Percentiles rank a stretch among this genome's conserved stretches.
Evolutionary conservation across 352 stramenopile genomes (phyloP).

Genomic region (Pythium volutum): DNA sequence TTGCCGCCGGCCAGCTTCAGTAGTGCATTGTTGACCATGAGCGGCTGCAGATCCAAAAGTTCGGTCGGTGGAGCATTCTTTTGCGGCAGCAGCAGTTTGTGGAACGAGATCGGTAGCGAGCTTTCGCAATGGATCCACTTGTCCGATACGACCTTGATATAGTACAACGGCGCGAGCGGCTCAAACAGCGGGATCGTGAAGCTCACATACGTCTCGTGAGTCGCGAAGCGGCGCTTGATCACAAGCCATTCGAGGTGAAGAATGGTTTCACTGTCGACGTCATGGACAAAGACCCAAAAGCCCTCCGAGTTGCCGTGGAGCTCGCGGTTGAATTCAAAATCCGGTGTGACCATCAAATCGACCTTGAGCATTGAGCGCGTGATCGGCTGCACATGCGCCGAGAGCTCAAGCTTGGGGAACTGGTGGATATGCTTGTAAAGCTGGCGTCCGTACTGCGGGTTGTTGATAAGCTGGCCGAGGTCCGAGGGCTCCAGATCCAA

Average conservation of each 20-base stretch:
- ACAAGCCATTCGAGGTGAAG: constrained; percentile 98
- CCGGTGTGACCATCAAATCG: constrained; percentile 94
- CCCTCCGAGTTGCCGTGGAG: constrained; percentile 95
- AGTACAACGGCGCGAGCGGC: constrained; percentile 97
- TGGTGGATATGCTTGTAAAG: constrained; percentile 98
- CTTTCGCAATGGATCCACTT: constrained; percentile 98
- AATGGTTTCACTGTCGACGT: constrained; percentile 98
- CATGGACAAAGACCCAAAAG: constrained; percentile 98
- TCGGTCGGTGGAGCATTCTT: constrained; percentile 98
- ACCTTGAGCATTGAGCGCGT: constrained; percentile 96
- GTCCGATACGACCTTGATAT: constrained; percentile 97
- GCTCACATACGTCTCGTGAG: constrained; percentile 79
- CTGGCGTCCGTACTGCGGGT: constrained; percentile 97
- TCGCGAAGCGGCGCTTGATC: constrained; percentile 87
- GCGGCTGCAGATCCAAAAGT: constrained; percentile 96
- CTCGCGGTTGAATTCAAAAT: constrained; percentile 97
- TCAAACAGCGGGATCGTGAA: constrained; percentile 98
- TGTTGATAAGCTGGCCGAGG: constrained; percentile 96
- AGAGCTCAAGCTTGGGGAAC: constrained; percentile 97
- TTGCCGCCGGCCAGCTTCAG: constrained; percentile 67
- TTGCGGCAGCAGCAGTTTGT: constrained; percentile 98
- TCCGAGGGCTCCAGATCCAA: constrained; percentile 97
- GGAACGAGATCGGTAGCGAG: constrained; percentile 97
- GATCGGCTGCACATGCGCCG: constrained; percentile 97
- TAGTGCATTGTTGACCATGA: constrained; percentile 89